Evolutionary conservation across 352 stramenopile species (phyloP), one percentile per base, ranked within the genome.

Genomic region (Heterotrichella gracilis): DNA sequence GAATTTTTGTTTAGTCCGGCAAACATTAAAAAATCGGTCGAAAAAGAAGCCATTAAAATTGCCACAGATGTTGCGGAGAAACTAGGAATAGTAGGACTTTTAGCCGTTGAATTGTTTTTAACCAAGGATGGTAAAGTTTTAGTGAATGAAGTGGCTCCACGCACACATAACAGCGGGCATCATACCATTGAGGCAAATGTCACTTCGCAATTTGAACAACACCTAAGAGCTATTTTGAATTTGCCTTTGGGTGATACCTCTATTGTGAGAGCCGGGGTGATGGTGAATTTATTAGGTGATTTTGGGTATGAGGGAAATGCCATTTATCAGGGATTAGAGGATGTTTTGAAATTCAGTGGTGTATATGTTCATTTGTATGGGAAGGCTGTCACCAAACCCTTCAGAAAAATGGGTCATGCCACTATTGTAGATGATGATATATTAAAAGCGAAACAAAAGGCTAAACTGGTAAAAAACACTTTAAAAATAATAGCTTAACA

Each of bases 171-270:
- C 76, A 85, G 79, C 25, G 82, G 82, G 20, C 82, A 88, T 71
- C 86, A 87, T 75, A 88, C 82, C 63, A 86, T 88, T 72, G 82
- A 88, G 70, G 80, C 81, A 4, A 86, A 81, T 67, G 81, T 85
- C 69, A 87, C 82, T 0, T 78, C 83, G 71, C 82, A 88, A 75
- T 88, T 86, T 71, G 81, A 86, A 70, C 80, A 87, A 73, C 80
- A 87, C 68, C 69, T 87, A 68, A 79, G 82, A 53, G 82, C 82
- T 0, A 78, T 86, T 17, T 75, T 76, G 13, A 77, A 75, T 0
- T 71, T 88, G 25, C 81, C 81, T 13, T 74, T 88, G 0, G 82
- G 82, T 22, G 2, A 25, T 42, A n/a, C 69, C 0, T n/a, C 19
- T 1, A 69, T 21, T 1, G 17, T 22, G 2, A 14, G 3, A 2